These are phyloP conservation scores for Dalbergia cultrata DNA, from an alignment of 306 rosid species.

Conservation along the genomic window DNA sequence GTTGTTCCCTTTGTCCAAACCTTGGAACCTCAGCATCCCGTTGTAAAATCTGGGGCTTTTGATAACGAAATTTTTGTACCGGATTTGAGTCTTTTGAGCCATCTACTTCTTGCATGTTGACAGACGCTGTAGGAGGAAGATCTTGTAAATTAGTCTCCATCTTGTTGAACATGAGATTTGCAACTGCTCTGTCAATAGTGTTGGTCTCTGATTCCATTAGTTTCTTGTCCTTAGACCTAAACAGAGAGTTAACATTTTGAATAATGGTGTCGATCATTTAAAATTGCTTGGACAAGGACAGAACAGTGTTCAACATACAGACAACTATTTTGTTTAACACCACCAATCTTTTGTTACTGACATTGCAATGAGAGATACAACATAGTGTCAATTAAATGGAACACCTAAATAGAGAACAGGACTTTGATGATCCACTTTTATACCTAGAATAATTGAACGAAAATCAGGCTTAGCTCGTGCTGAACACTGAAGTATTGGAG, in stretches of 20 bases:
- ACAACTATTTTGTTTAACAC: slow-evolving; percentile 18
- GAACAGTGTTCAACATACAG: not conserved
- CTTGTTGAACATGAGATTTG: slow-evolving; percentile 81
- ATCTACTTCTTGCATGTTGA: slow-evolving; percentile 12
- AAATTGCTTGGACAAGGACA: slow-evolving; percentile 1
- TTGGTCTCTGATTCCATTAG: slow-evolving; percentile 73
- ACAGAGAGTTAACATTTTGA: slow-evolving; percentile 35
- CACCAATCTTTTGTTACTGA: not conserved
- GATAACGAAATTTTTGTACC: slow-evolving; percentile 12
- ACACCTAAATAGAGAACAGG: slow-evolving; percentile 13
- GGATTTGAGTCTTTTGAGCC: slow-evolving; percentile 37
- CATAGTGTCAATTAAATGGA: not conserved
- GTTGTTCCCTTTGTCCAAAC: slow-evolving; percentile 34
- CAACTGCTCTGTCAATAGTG: slow-evolving; percentile 80
- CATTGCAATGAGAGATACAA: not conserved
- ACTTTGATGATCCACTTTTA: not conserved
- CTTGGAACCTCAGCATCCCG: slow-evolving; percentile 60
- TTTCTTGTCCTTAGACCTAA: slow-evolving; percentile 56
- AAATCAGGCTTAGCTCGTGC: not conserved
- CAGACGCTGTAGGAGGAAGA: slow-evolving; percentile 49
- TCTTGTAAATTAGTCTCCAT: slow-evolving; percentile 52
- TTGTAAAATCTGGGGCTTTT: not conserved
- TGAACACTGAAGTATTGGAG: not conserved
- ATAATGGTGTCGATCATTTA: slow-evolving; percentile 30
- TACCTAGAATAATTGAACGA: slow-evolving; percentile 5